These are phyloP conservation scores for Coemansia sp. DNA, from an alignment of 192 early-diverging fungal genomes.

Conservation along the genomic window DNA sequence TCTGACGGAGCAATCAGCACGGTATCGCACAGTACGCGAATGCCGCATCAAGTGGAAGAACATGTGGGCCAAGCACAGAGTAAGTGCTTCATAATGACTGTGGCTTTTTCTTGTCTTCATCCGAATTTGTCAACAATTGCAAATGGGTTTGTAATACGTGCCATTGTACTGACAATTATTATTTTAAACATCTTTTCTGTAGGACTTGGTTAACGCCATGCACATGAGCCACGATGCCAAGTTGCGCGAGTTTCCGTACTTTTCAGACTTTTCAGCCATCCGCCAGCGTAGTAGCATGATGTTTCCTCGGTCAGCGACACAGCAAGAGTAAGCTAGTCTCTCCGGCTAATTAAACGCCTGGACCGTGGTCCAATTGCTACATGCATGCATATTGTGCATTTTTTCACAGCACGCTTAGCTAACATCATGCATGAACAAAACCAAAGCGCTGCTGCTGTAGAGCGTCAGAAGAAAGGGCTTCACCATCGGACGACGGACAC, in stretches of 20 bases:
- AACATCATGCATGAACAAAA: neutral
- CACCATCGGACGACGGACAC: slow-evolving; percentile 30
- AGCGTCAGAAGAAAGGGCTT: slow-evolving; percentile 24
- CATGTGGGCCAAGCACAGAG: slow-evolving; percentile 55
- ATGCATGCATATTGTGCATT: slow-evolving; percentile 3
- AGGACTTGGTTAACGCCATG: slow-evolving; percentile 48
- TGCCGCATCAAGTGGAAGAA: slow-evolving; percentile 56
- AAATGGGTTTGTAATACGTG: neutral
- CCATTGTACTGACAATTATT: neutral
- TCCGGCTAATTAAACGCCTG: neutral
- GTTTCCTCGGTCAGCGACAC: slow-evolving; percentile 8
- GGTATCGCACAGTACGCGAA: slow-evolving; percentile 49
- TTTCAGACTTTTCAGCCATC: slow-evolving; percentile 39
- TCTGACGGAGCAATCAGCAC: slow-evolving; percentile 43
- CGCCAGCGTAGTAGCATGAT: slow-evolving; percentile 23
- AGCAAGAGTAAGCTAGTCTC: slow-evolving; percentile 35
- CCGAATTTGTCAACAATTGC: neutral
- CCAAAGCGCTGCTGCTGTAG: too few species aligned
- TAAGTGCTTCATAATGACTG: slow-evolving; percentile 17
- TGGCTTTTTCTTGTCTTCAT: neutral
- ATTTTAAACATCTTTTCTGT: slow-evolving; percentile 6
- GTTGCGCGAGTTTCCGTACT: slow-evolving; percentile 53
- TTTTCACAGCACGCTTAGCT: neutral
- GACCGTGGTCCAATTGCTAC: neutral
- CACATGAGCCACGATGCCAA: slow-evolving; percentile 52